Evolutionary conservation across 2,329 filamentous ascomycete species (phyloP), one percentile per base, ranked within the genome.

Genomic region (Alternaria triticimaculans): DNA sequence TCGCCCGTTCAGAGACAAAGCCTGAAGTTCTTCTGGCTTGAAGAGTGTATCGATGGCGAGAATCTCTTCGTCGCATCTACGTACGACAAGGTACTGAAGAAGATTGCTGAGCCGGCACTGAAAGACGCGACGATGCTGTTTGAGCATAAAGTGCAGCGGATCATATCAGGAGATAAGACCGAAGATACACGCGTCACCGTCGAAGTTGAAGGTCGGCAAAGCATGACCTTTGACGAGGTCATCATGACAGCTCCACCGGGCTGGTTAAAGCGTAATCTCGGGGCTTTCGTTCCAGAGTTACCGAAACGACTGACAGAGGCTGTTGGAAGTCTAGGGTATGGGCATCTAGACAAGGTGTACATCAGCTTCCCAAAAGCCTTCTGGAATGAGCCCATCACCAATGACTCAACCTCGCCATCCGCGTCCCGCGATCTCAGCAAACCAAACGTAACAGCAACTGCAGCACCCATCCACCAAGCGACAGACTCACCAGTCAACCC

Each of bases 21-120:
- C 70, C 81, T 93, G 30, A 92, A 89, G 80, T 93, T 88, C 80
- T 92, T 93, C 76, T 93, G 90, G 90, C 76, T 94, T 6, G 91
- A 94, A 74, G 90, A 93, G 78, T 92, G 90, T 68, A 89, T 93
- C 56, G 90, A 93, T 74, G 91, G 90, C 49, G 87, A 87, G 73
- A 90, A 89, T 69, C 83, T 87, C 30, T 89, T 90, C 64, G 86
- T 90, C 30, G 86, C 87, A 4, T 87, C 84, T 2, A 90, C 87
- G 4, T 90, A 90, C 73, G 81, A 83, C 26, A 84, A 84, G 60
- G 87, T 90, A n/a, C 74, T 90, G n/a, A 79, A 87, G 14, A 82
- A 82, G 44, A 84, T 93, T 43, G 84, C 89, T 0, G 83, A 84
- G 56, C 86, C 89, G 0, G 89, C 84, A 1, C 67, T 87, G 0